Base-by-base conservation (phyloP, 495 filamentous ascomycete species). In the Penicillium desertorum region DNA sequence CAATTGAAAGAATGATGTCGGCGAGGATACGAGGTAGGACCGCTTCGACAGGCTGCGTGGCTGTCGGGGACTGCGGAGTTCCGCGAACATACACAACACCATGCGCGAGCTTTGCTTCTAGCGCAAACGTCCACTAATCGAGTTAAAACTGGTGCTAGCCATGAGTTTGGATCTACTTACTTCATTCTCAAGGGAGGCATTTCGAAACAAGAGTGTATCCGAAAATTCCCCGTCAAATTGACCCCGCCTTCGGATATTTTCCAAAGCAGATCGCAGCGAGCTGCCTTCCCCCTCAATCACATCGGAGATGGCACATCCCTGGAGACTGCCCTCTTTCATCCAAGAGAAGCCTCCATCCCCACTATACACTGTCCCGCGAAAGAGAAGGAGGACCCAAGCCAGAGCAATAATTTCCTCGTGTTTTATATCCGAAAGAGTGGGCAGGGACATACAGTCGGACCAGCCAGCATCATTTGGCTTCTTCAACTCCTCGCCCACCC, bases 21-120 rank as follows among this genome's bases (percentile, higher is more conserved):
- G 48, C 48, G 48, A 51, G 1, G 12, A 51, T 22, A 22, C 25
- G 22, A 22, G 48, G 30, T 16, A 51, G 34, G 20, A 39, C 11
- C 2, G 32, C 30, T 36, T n/a, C 12, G 22, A 51, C 48, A 3
- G 48, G 48, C 16, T 51, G 48, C n/a, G 48, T 51, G 11, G 48
- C 48, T 23, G 48, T 51, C 11, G 1, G 32, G 8, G 48, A 23
- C 16, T 17, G 32, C 2, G 48, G 34, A 11, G 17, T 34, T n/a
- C 32, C 48, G 22, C 48, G 48, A 12, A 51, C 17, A 25, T 39
- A 27, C 14, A 39, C 3, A 4, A 23, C 12, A 9, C 20, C 32
- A 5, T 39, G 20, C 7, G 48, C 39, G 5, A 25, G 2, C 2
- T 39, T 51, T 51, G 48, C 48, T 39, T 51, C 48, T 9, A 51